Conservation (phyloP, 495 filamentous ascomycete species). For the Tuber umbilicatum region DNA sequence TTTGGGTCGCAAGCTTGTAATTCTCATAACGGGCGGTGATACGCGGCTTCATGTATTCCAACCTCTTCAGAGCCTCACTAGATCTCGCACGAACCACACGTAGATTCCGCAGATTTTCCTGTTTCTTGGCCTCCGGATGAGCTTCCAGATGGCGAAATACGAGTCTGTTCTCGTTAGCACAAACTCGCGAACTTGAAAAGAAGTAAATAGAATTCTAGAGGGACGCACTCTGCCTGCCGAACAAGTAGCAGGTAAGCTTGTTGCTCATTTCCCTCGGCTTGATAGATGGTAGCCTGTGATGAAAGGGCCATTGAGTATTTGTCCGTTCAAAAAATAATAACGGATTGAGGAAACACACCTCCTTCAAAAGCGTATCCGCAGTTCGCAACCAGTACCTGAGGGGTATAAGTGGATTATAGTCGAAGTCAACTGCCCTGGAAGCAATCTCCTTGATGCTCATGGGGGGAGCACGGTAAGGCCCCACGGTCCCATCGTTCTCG, state of each 20-base stretch:
- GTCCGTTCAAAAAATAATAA: neutral
- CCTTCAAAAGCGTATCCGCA: slow-evolving; percentile 65
- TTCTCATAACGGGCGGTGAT: slow-evolving; percentile 60
- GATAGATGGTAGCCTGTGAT: slow-evolving; percentile 65
- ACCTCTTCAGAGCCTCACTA: slow-evolving; percentile 52
- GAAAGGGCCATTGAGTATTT: neutral
- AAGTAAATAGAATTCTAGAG: neutral
- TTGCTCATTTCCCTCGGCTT: slow-evolving; percentile 74
- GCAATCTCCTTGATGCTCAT: slow-evolving; percentile 68
- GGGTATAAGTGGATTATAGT: slow-evolving; percentile 67
- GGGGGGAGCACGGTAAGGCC: slow-evolving; percentile 46
- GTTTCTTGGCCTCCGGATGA: slow-evolving; percentile 44
- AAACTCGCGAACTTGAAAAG: slow-evolving; percentile 2
- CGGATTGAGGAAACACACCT: slow-evolving; percentile 51
- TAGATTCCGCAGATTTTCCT: slow-evolving; percentile 17
- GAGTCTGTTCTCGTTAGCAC: slow-evolving; percentile 25
- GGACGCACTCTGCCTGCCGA: slow-evolving; percentile 57
- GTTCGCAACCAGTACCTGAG: slow-evolving; percentile 78
- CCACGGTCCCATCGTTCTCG: slow-evolving; percentile 21
- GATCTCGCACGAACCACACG: slow-evolving; percentile 51
- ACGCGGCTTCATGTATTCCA: slow-evolving; percentile 61
- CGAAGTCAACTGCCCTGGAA: slow-evolving; percentile 63
- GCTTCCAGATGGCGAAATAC: slow-evolving; percentile 43
- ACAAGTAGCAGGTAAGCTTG: slow-evolving; percentile 82
- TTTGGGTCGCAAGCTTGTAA: slow-evolving; percentile 13